These are phyloP conservation scores for Drosera spatulata DNA, from an alignment of 179 eudicot genomes.

Conservation along the genomic window DNA sequence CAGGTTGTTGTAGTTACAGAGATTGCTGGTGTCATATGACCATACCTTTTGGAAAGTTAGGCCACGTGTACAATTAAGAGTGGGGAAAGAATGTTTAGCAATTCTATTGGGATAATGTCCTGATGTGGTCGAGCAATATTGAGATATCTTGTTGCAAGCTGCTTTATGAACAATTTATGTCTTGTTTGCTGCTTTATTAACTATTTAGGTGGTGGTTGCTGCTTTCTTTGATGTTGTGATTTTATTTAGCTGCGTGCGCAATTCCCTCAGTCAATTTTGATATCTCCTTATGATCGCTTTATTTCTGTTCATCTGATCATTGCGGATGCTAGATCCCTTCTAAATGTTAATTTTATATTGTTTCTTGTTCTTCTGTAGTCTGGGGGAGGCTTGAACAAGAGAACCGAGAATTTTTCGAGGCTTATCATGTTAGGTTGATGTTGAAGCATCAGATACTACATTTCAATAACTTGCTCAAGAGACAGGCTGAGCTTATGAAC, in stretches of 20 bases:
- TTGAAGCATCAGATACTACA: conserved; percentile 60
- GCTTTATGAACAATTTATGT: too few species aligned
- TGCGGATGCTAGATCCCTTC: neutral
- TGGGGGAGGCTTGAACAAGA: conserved; percentile 95
- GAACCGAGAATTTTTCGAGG: conserved; percentile 83
- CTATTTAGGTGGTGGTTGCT: neutral
- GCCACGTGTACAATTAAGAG: too few species aligned
- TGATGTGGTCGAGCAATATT: too few species aligned
- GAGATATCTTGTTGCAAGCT: too few species aligned
- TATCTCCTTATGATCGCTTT: too few species aligned
- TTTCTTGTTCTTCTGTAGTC: conserved; percentile 35
- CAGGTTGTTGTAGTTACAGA: too few species aligned
- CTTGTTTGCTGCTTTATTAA: too few species aligned
- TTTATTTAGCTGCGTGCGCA: neutral
- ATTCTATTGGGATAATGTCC: too few species aligned
- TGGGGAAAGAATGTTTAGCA: too few species aligned
- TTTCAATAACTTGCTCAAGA: conserved; percentile 69
- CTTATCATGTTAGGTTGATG: conserved; percentile 62
- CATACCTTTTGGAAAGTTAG: too few species aligned
- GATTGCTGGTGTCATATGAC: too few species aligned
- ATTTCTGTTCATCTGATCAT: too few species aligned
- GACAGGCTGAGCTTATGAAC: conserved; percentile 57
- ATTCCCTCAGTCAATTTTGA: neutral
- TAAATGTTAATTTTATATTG: neutral
- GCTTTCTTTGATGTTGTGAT: neutral